Evolutionary conservation across 1,284 basidiomycete genomes (phyloP).

Genomic region (Exobasidium rhododendri): DNA sequence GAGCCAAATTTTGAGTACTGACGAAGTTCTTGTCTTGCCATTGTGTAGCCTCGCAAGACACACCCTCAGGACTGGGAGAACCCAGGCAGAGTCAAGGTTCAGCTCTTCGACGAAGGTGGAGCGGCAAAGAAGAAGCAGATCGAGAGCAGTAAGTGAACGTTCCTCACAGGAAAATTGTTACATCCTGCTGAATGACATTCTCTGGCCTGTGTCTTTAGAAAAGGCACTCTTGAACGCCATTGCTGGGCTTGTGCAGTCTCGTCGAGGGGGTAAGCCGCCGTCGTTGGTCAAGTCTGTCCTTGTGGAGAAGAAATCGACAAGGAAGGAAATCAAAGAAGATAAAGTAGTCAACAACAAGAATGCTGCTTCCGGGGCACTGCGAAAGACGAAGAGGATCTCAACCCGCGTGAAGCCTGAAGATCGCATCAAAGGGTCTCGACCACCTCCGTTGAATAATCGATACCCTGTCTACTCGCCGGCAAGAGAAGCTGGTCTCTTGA

Average conservation of each 20-base stretch:
- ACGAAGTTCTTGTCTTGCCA: background rate
- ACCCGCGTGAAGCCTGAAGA: background rate
- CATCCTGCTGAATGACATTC: too few species aligned
- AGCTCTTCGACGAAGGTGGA: slow-evolving; percentile 77
- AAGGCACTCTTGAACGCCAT: slow-evolving; percentile 64
- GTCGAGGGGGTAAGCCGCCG: slow-evolving; percentile 42
- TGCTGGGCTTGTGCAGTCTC: slow-evolving; percentile 35
- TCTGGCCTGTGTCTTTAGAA: slow-evolving; percentile 64
- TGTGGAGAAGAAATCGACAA: background rate
- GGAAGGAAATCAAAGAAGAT: background rate
- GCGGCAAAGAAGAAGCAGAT: slow-evolving; percentile 68
- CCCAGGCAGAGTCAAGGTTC: slow-evolving; percentile 70
- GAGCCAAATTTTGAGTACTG: background rate
- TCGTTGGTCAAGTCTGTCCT: slow-evolving; percentile 18
- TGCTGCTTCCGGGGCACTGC: slow-evolving; percentile 2
- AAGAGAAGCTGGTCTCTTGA: slow-evolving; percentile 41
- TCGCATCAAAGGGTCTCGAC: slow-evolving; percentile 4
- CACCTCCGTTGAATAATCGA: slow-evolving; percentile 28
- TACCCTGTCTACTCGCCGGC: slow-evolving; percentile 49
- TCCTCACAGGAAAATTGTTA: background rate
- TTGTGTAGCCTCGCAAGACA: slow-evolving; percentile 63
- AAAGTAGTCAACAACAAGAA: background rate
- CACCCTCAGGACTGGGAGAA: slow-evolving; percentile 97
- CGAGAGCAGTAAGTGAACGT: slow-evolving; percentile 56
- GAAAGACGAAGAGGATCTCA: background rate